Conservation (phyloP, 2,329 filamentous ascomycete species). For the Fusarium nanum region DNA sequence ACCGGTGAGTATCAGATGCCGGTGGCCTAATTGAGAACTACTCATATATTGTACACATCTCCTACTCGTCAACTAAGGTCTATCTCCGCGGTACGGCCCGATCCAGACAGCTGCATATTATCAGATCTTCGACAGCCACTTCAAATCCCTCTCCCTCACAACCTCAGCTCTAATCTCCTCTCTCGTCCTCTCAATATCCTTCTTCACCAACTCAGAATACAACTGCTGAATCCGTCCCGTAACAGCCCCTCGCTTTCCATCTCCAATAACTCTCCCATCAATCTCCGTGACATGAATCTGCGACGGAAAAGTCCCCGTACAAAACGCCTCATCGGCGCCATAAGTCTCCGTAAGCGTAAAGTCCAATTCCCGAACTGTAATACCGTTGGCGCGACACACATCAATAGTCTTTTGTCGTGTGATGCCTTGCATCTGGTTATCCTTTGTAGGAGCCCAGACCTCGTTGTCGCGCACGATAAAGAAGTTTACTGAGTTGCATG, state of each 20-base stretch:
- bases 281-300: conserved; percentile 8
- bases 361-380: neutral
- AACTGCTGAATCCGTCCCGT: conserved; percentile 9
- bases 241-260: neutral
- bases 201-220: neutral
- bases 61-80: too few relatives aligned
- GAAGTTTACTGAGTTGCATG: conserved; percentile 17
- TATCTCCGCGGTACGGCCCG: neutral
- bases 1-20: neutral
- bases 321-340: conserved; percentile 7
- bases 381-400: neutral
- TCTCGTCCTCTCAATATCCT: neutral
- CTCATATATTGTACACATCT: too few relatives aligned
- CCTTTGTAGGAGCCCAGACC: conserved; percentile 16
- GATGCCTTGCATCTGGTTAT: conserved; percentile 18
- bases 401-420: neutral
- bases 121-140: conserved; percentile 7
- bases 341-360: neutral
- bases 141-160: neutral
- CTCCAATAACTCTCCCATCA: neutral
- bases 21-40: too few relatives aligned
- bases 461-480: conserved; percentile 4
- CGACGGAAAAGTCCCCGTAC: neutral
- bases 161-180: neutral
- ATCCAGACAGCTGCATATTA: neutral